phyloP scores from a whole-genome alignment of 2,329 filamentous ascomycete genomes.

The Rasamsonia emersonii region DNA sequence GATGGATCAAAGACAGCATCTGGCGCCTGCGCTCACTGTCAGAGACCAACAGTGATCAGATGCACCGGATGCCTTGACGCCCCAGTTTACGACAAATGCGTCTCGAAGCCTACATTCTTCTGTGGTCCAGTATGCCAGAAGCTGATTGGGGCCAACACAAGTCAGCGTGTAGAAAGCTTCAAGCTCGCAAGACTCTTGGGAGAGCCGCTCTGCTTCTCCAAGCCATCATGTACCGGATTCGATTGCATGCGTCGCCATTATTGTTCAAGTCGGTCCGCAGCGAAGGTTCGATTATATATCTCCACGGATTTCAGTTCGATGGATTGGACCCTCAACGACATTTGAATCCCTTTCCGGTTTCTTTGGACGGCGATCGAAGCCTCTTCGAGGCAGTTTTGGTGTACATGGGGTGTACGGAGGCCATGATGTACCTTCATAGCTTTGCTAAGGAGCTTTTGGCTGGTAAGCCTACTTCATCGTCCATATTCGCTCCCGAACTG shows the following conservation, averaged over 20 bases:
- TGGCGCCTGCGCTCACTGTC: neutral
- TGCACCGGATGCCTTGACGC: conserved; percentile 1
- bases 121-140: conserved; percentile 1
- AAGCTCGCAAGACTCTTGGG: conserved; percentile 2
- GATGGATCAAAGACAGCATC: no score
- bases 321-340: neutral
- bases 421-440: conserved; percentile 3
- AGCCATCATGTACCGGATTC: conserved; percentile 1
- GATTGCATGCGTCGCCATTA: neutral
- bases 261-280: neutral
- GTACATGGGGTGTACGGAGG: conserved; percentile 2
- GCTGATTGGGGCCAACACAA: conserved; percentile 1
- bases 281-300: neutral
- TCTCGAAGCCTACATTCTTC: conserved; percentile 1
- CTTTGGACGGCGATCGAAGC: neutral
- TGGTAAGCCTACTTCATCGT: conserved; percentile 1
- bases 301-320: neutral
- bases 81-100: neutral
- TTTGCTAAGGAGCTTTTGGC: conserved; percentile 1
- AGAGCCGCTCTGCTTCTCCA: neutral
- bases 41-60: neutral
- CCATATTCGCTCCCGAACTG: neutral
- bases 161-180: neutral
- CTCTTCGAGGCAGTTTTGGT: neutral
- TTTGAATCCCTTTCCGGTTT: neutral